Evolutionary conservation across 495 filamentous ascomycete species (phyloP).

Genomic region (Staphylotrichum longicolle): DNA sequence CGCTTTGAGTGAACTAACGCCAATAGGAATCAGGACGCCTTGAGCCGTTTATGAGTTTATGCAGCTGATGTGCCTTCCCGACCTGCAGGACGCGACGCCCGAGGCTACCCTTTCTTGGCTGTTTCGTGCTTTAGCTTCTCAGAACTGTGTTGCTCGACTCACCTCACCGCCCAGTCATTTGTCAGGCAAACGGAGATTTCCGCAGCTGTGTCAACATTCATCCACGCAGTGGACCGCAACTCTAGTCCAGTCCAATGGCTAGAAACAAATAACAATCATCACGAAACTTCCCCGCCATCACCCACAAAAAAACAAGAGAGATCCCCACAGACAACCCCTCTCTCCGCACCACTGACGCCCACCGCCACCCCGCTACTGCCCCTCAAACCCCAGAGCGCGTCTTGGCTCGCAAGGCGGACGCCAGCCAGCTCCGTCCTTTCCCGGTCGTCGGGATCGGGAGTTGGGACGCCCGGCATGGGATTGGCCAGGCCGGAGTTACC

Average conservation of each 20-base stretch:
- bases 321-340: too few relatives aligned
- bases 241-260: too few relatives aligned
- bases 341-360: not conserved
- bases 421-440: slow-evolving; percentile 17
- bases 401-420: not conserved
- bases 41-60: not conserved
- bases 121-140: too few relatives aligned
- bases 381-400: not conserved
- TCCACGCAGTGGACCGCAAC: too few relatives aligned
- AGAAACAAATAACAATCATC: too few relatives aligned
- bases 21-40: not conserved
- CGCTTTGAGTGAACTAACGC: not conserved
- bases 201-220: too few relatives aligned
- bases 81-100: not conserved
- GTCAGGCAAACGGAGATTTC: too few relatives aligned
- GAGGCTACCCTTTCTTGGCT: too few relatives aligned
- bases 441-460: slow-evolving; percentile 16
- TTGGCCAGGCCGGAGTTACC: slow-evolving; percentile 11
- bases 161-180: too few relatives aligned
- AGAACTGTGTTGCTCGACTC: not conserved
- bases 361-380: slow-evolving; percentile 11
- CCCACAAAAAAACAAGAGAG: too few relatives aligned
- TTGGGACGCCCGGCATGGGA: not conserved
- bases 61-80: not conserved
- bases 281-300: too few relatives aligned